Evolutionary conservation across 2,329 filamentous ascomycete genomes (phyloP).

Genomic region (Nigrospora osmanthi): DNA sequence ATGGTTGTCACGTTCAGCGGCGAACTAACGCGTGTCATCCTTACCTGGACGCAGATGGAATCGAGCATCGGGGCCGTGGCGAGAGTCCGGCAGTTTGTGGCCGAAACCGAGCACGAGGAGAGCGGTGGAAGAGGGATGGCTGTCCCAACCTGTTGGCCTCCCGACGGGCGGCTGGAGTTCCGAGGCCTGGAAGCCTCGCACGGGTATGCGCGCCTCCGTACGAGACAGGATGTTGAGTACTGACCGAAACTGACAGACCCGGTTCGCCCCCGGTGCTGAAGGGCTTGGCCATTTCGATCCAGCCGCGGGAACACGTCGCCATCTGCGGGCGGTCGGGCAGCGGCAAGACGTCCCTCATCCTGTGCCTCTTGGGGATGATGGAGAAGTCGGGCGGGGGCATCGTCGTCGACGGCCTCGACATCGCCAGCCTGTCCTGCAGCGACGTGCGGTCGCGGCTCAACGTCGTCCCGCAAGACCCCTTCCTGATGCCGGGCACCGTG

Average conservation of each 20-base stretch:
- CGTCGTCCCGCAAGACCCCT: conserved; percentile 10
- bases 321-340: conserved; percentile 9
- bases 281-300: conserved; percentile 3
- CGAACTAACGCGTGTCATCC: conserved; percentile 10
- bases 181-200: background rate
- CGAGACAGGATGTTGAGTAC: background rate
- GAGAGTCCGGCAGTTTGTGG: conserved; percentile 1
- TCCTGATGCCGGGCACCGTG: conserved; percentile 9
- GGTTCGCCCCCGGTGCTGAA: conserved; percentile 4
- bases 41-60: conserved; percentile 14
- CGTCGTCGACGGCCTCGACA: conserved; percentile 7
- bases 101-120: conserved; percentile 2
- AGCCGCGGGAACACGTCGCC: conserved; percentile 6
- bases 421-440: background rate
- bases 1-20: conserved; percentile 9
- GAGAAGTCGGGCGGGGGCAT: conserved; percentile 5
- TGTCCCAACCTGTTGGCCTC: background rate
- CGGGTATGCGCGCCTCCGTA: background rate
- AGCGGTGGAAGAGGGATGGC: background rate
- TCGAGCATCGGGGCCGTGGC: conserved; percentile 14
- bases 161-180: background rate
- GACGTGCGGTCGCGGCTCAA: conserved; percentile 7
- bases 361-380: conserved; percentile 8
- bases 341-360: conserved; percentile 8
- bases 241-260: background rate